phyloP scores from a whole-genome alignment of 1,284 basidiomycete species.

The Coniferiporia sulphurascens region DNA sequence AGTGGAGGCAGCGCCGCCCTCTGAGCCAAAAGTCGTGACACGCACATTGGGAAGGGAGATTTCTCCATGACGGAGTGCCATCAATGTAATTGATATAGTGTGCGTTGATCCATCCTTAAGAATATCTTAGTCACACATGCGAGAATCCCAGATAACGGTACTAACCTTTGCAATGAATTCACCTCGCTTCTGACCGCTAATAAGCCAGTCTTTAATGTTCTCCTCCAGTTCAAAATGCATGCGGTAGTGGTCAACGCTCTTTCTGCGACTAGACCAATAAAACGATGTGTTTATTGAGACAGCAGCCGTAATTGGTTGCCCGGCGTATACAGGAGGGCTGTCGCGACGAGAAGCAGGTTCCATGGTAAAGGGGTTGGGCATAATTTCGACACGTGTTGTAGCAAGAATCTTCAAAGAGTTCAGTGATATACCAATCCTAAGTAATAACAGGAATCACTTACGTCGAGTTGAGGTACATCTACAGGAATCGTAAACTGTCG shows the following conservation, averaged over 20 bases:
- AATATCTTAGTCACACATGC: slow-evolving; percentile 13
- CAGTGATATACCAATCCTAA: background rate
- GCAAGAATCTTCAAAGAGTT: slow-evolving; percentile 55
- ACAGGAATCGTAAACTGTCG: slow-evolving; percentile 73
- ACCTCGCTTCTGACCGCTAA: slow-evolving; percentile 75
- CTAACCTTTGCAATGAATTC: slow-evolving; percentile 66
- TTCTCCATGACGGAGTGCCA: slow-evolving; percentile 76
- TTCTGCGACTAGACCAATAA: slow-evolving; percentile 58
- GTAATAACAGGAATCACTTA: slow-evolving; percentile 32
- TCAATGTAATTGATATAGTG: slow-evolving; percentile 59
- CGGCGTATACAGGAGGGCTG: slow-evolving; percentile 54
- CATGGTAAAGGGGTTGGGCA: slow-evolving; percentile 31
- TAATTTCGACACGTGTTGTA: slow-evolving; percentile 54
- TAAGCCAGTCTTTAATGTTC: slow-evolving; percentile 72
- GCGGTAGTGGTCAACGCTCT: slow-evolving; percentile 40
- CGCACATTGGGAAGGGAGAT: slow-evolving; percentile 65
- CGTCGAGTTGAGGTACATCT: slow-evolving; percentile 76
- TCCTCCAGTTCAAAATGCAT: slow-evolving; percentile 78
- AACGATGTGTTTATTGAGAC: slow-evolving; percentile 66
- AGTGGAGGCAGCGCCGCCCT: slow-evolving; percentile 44
- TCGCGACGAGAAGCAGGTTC: slow-evolving; percentile 23
- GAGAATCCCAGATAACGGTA: slow-evolving; percentile 2
- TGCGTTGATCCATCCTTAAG: slow-evolving; percentile 53
- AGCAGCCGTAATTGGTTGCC: slow-evolving; percentile 66
- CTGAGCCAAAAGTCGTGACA: slow-evolving; percentile 52